phyloP scores from a whole-genome alignment of 345 rosid species.

The Eucalyptus leucophloia region DNA sequence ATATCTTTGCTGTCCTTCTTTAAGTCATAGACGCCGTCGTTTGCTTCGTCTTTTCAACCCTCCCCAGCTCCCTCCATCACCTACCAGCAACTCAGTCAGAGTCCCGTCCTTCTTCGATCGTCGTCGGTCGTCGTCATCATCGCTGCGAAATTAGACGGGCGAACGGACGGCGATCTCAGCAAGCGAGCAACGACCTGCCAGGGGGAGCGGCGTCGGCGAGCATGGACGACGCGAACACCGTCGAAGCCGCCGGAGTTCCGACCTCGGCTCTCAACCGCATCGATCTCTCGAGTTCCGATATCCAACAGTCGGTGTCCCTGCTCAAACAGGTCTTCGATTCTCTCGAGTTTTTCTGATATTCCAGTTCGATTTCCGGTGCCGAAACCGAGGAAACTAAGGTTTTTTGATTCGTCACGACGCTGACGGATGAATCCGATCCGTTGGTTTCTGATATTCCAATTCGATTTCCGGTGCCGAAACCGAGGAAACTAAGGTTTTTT shows the following conservation, averaged over 20 bases:
- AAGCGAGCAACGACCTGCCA: background rate
- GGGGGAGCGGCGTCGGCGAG: background rate
- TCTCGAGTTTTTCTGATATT: background rate
- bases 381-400: background rate
- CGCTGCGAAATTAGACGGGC: background rate
- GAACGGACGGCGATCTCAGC: background rate
- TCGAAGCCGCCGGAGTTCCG: slow-evolving; percentile 2
- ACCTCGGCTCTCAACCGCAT: slow-evolving; percentile 20
- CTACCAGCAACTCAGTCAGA: background rate
- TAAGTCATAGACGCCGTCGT: background rate
- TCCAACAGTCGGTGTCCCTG: slow-evolving; percentile 16
- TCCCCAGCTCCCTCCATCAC: fast-evolving
- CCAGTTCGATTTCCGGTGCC: background rate
- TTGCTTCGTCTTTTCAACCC: background rate
- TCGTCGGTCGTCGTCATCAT: background rate
- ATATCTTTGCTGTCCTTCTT: background rate
- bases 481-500: background rate
- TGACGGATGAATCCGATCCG: background rate
- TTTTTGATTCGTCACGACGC: background rate
- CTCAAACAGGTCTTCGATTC: slow-evolving; percentile 40
- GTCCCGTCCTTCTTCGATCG: background rate
- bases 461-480: background rate
- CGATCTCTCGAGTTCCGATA: slow-evolving; percentile 38
- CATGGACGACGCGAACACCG: background rate
- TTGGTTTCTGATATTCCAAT: background rate